Evolutionary conservation across 2,329 filamentous ascomycete genomes (phyloP).

Genomic region (Hypoxylon sp.): DNA sequence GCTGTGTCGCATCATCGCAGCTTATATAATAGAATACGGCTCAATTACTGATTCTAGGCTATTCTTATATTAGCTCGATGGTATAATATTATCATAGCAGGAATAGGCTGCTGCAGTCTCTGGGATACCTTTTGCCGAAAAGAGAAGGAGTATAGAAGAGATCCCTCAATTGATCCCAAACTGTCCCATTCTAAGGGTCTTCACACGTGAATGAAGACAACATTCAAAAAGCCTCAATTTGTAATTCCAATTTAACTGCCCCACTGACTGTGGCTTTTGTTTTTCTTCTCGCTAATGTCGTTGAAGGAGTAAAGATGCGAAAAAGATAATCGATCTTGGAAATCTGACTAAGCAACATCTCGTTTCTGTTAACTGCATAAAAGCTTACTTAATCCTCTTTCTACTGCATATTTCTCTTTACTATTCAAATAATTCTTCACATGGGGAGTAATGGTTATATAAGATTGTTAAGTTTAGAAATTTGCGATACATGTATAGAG

Average conservation of each 20-base stretch:
- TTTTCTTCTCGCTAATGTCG: not conserved
- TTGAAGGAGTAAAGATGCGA: not conserved
- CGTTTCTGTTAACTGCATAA: not conserved
- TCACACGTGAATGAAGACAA: slow-evolving; percentile 8
- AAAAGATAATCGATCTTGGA: not conserved
- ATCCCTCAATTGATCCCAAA: too few species aligned
- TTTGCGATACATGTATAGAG: too few species aligned
- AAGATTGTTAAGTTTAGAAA: not conserved
- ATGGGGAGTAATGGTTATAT: not conserved
- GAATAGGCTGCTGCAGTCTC: not conserved
- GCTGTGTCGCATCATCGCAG: not conserved
- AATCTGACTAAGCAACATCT: not conserved
- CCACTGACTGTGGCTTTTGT: too few species aligned
- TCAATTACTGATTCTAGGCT: not conserved
- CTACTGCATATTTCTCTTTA: not conserved
- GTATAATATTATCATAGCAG: not conserved
- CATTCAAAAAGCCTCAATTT: too few species aligned
- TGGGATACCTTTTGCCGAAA: not conserved
- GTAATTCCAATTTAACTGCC: too few species aligned
- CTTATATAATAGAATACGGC: not conserved
- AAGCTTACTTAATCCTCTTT: not conserved
- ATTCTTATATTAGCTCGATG: slow-evolving; percentile 8
- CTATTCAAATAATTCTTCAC: too few species aligned
- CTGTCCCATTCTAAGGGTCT: not conserved
- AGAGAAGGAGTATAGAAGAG: too few species aligned